phyloP scores from a whole-genome alignment of 2,329 filamentous ascomycete species.

The Venturia aucupariae region DNA sequence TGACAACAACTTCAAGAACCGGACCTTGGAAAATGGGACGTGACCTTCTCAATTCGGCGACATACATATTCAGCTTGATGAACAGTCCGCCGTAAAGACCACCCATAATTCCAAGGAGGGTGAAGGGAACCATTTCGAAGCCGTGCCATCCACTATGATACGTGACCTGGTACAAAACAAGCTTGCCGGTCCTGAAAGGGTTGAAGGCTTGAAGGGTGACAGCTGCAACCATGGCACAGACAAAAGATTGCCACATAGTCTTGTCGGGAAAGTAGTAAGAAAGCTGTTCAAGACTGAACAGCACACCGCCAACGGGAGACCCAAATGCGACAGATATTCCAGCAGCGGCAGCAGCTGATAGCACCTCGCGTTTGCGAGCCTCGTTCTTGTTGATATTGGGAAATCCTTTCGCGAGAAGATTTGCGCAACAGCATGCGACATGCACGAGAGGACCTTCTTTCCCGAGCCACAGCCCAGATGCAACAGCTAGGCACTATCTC shows the following conservation, averaged over 20 bases:
- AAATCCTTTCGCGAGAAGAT: conserved; percentile 86
- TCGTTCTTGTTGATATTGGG: conserved; percentile 75
- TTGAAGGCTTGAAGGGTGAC: conserved; percentile 88
- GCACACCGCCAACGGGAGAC: conserved; percentile 83
- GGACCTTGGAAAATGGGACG: conserved; percentile 59
- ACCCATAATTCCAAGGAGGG: conserved; percentile 75
- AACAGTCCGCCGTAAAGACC: conserved; percentile 93
- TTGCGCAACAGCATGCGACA: conserved; percentile 93
- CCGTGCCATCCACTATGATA: conserved; percentile 89
- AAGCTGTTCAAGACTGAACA: conserved; percentile 93
- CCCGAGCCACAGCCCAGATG: conserved; percentile 90
- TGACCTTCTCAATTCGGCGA: conserved; percentile 71
- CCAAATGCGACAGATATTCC: conserved; percentile 93
- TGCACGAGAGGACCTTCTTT: conserved; percentile 95
- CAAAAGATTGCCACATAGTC: conserved; percentile 99
- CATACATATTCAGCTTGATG: conserved; percentile 84
- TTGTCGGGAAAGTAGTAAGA: conserved; percentile 98
- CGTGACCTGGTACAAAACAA: conserved; percentile 91
- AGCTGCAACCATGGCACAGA: conserved; percentile 97
- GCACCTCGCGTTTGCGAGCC: conserved; percentile 83
- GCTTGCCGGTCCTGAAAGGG: conserved; percentile 88
- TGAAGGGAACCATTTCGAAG: conserved; percentile 86
- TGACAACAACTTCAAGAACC: conserved; percentile 67
- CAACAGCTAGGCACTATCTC: conserved; percentile 73
- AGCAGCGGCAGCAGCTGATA: conserved; percentile 85